phyloP scores from a whole-genome alignment of 2,329 filamentous ascomycete genomes.

The Trichoderma gracile region DNA sequence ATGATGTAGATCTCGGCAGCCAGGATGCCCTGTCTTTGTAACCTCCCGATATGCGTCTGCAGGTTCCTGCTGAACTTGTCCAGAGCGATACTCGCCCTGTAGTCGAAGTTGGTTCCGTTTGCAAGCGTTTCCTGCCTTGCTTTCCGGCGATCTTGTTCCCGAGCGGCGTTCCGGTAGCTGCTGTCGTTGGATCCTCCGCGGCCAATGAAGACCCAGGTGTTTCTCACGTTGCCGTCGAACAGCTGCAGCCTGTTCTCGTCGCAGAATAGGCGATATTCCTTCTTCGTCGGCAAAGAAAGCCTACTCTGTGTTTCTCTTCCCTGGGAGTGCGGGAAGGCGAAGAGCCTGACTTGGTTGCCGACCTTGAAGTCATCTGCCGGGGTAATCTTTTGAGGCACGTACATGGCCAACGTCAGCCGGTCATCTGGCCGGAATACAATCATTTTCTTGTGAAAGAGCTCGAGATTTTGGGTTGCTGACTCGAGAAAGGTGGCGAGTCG shows the following conservation, averaged over 20 bases:
- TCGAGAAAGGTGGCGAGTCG: slow-evolving; percentile 42
- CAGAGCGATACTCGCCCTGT: slow-evolving; percentile 38
- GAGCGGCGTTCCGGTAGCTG: slow-evolving; percentile 33
- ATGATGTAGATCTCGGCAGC: slow-evolving; percentile 47
- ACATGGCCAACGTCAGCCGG: slow-evolving; percentile 43
- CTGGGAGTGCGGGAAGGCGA: slow-evolving; percentile 43
- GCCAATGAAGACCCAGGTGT: slow-evolving; percentile 43
- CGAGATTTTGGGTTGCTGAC: slow-evolving; percentile 34
- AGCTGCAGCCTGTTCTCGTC: slow-evolving; percentile 42
- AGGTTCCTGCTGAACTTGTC: slow-evolving; percentile 43
- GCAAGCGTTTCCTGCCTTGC: slow-evolving; percentile 13
- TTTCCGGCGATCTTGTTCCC: slow-evolving; percentile 17
- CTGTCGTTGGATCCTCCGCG: slow-evolving; percentile 37
- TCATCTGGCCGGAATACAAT: slow-evolving; percentile 40
- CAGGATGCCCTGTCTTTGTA: slow-evolving; percentile 40
- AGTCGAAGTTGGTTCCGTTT: slow-evolving; percentile 16
- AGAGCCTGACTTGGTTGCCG: slow-evolving; percentile 38
- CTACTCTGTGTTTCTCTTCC: slow-evolving; percentile 37
- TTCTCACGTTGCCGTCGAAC: slow-evolving; percentile 38
- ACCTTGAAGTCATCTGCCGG: slow-evolving; percentile 39
- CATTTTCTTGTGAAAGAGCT: slow-evolving; percentile 44
- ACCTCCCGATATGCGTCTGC: slow-evolving; percentile 40
- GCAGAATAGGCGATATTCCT: slow-evolving; percentile 41
- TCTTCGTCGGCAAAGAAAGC: slow-evolving; percentile 40
- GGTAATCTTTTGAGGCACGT: slow-evolving; percentile 41